These are phyloP conservation scores for Bryopsis sp. DNA, from an alignment of 139 green algal genomes.

Conservation along the genomic window DNA sequence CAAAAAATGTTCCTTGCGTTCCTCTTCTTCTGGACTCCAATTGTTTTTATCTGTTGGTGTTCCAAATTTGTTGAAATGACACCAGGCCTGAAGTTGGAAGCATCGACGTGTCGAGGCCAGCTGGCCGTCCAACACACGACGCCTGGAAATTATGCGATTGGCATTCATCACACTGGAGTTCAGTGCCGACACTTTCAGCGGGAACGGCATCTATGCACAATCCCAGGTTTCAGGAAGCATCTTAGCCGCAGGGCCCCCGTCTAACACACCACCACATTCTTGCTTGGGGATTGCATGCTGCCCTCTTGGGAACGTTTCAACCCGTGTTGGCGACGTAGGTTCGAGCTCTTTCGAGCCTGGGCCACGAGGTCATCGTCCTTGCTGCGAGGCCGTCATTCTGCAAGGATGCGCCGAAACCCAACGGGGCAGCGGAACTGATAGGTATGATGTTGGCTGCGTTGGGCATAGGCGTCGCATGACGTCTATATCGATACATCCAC, in stretches of 20 bases:
- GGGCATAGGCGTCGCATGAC: background rate
- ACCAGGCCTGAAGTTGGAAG: no score
- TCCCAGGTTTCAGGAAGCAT: constrained; percentile 30
- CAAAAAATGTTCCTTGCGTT: no score
- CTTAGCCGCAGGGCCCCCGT: no score
- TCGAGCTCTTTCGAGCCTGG: constrained; percentile 20
- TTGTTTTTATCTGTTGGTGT: no score
- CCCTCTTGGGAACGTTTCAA: background rate
- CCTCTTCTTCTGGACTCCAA: no score
- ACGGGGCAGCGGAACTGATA: constrained; percentile 22
- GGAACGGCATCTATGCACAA: constrained; percentile 66
- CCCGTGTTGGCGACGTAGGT: constrained; percentile 29
- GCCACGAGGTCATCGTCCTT: constrained; percentile 44
- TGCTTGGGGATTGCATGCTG: no score
- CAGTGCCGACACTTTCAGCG: constrained; percentile 46
- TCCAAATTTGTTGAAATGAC: no score
- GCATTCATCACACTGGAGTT: constrained; percentile 64
- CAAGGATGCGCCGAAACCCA: background rate
- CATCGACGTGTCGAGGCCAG: no score
- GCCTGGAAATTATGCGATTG: no score
- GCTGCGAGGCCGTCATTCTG: constrained; percentile 23
- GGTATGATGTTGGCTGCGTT: constrained; percentile 17
- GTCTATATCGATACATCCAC: background rate
- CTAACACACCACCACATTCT: no score
- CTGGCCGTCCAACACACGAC: no score